Evolutionary conservation across 176 grass and related monocot genomes (phyloP).

Genomic region (Bonia amplexicaulis): DNA sequence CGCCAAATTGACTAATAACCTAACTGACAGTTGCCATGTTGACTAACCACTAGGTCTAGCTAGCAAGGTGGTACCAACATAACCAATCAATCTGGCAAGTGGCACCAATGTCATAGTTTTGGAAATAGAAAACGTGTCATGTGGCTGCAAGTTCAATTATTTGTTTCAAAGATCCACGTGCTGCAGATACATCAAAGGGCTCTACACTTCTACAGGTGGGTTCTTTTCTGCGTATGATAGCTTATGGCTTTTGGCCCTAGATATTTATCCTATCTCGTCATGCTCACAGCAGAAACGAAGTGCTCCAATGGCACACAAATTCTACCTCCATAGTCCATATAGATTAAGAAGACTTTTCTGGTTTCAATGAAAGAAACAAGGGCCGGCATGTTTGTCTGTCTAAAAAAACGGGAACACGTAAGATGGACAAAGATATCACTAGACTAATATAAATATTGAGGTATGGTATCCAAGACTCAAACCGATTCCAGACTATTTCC

Average conservation of each 20-base stretch:
- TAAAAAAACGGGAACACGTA: not conserved
- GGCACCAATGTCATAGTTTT: not conserved
- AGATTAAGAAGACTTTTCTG: not conserved
- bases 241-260: no score
- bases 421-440: not conserved
- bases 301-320: not conserved
- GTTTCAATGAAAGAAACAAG: not conserved
- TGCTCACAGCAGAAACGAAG: not conserved
- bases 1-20: not conserved
- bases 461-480: not conserved
- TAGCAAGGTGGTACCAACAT: not conserved
- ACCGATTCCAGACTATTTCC: not conserved
- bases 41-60: not conserved
- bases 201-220: not conserved
- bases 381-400: no score
- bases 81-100: not conserved
- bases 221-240: no score
- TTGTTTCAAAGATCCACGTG: not conserved
- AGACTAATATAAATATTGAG: not conserved
- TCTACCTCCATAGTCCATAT: not conserved
- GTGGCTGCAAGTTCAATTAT: not conserved
- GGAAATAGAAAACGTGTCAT: not conserved
- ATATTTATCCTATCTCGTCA: not conserved
- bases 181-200: not conserved
- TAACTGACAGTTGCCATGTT: not conserved